Conservation (phyloP, 2,329 filamentous ascomycete genomes). For the Bipolaris cookei region DNA sequence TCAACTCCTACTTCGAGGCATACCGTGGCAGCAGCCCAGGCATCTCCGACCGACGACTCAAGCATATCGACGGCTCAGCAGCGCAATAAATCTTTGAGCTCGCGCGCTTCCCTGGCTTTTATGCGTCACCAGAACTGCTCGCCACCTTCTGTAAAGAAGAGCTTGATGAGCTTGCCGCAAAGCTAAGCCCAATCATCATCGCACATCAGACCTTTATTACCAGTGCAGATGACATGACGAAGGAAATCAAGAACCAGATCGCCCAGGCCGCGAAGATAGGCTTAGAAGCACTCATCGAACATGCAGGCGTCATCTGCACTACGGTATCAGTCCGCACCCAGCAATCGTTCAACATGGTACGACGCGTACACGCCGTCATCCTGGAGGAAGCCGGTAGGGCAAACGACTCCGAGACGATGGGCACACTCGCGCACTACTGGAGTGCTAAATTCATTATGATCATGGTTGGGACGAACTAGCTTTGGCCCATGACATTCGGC, state of each 20-base stretch:
- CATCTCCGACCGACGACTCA: neutral
- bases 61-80: neutral
- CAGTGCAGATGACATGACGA: neutral
- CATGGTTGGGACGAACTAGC: neutral
- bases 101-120: neutral
- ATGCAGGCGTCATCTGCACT: neutral
- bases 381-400: neutral
- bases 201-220: too few relatives aligned
- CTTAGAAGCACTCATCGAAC: neutral
- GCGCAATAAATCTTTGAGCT: neutral
- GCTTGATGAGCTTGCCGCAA: neutral
- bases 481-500: neutral
- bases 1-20: neutral
- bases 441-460: neutral
- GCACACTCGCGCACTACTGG: neutral
- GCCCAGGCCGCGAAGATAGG: neutral
- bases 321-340: neutral
- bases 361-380: neutral
- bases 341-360: neutral
- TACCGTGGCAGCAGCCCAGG: neutral
- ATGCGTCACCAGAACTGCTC: neutral
- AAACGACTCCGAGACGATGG: neutral
- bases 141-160: neutral
- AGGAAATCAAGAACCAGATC: neutral
- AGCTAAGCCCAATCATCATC: neutral